phyloP scores from a whole-genome alignment of 495 filamentous ascomycete species.

The Lichina pygmaea region DNA sequence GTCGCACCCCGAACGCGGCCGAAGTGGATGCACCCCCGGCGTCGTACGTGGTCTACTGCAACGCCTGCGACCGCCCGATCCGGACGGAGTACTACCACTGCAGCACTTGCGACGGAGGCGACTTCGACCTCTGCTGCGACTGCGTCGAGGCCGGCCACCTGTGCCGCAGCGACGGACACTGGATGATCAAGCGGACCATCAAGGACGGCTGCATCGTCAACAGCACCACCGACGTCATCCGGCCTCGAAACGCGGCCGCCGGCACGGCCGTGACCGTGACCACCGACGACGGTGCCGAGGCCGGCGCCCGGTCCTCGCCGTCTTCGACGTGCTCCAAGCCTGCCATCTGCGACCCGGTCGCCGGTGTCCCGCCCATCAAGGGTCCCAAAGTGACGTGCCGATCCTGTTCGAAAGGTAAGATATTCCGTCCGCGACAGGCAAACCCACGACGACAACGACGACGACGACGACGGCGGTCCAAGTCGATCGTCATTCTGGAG shows the following conservation, averaged over 20 bases:
- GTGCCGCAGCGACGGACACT: constrained; percentile 57
- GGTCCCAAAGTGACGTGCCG: too few species aligned
- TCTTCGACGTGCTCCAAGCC: neutral
- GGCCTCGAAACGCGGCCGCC: constrained; percentile 25
- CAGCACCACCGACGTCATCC: constrained; percentile 58
- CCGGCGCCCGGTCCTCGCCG: neutral
- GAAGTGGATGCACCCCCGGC: neutral
- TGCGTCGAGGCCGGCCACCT: constrained; percentile 52
- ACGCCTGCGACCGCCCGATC: constrained; percentile 56
- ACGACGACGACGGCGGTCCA: too few species aligned
- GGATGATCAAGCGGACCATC: constrained; percentile 78
- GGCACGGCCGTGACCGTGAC: neutral
- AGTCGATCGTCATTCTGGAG: too few species aligned
- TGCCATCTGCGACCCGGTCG: neutral
- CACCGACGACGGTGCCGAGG: neutral
- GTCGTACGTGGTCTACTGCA: constrained; percentile 61
- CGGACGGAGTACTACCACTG: constrained; percentile 68
- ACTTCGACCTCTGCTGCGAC: constrained; percentile 72
- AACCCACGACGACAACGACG: too few species aligned
- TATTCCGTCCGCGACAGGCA: too few species aligned
- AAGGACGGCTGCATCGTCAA: constrained; percentile 51
- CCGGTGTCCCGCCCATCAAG: too few species aligned
- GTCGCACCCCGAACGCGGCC: neutral
- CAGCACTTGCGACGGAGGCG: constrained; percentile 70
- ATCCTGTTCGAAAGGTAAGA: too few species aligned